A percentile compares a stretch with the other conserved stretches of the same genome.
phyloP scores from a whole-genome alignment of 108 stramenopile species.

The Thalassiosira profunda region DNA sequence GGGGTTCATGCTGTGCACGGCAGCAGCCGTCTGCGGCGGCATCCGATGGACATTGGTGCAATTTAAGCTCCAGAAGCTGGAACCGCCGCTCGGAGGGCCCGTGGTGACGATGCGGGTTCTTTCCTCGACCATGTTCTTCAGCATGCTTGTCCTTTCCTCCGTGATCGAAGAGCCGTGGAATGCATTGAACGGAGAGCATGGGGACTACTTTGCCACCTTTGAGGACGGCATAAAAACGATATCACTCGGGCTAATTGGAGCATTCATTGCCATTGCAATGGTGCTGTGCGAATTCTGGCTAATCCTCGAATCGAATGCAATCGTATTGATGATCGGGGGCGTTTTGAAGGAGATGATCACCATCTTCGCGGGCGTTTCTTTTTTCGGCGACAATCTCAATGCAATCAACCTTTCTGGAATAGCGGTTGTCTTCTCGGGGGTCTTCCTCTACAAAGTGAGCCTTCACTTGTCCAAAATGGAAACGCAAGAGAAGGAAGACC shows the following conservation, averaged over 20 bases:
- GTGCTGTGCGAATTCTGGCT: slow-evolving; percentile 91
- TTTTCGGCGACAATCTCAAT: slow-evolving; percentile 81
- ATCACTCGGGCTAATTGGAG: slow-evolving; percentile 67
- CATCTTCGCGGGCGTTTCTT: slow-evolving; percentile 78
- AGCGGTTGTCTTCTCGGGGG: slow-evolving; percentile 74
- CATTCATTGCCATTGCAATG: slow-evolving; percentile 82
- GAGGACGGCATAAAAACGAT: slow-evolving; percentile 50
- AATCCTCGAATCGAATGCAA: slow-evolving; percentile 82
- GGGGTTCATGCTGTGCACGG: slow-evolving; percentile 76
- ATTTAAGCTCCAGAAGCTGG: slow-evolving; percentile 76
- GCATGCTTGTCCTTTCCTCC: slow-evolving; percentile 70
- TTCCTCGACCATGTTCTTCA: slow-evolving; percentile 80
- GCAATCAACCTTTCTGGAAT: slow-evolving; percentile 63
- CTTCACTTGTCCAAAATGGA: slow-evolving; percentile 71
- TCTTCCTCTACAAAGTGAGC: slow-evolving; percentile 79
- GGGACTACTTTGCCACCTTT: slow-evolving; percentile 34
- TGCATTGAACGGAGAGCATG: slow-evolving; percentile 43
- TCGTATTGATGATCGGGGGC: slow-evolving; percentile 93
- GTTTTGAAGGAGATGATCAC: slow-evolving; percentile 91
- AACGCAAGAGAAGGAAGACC: slow-evolving; percentile 13
- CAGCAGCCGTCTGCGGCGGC: slow-evolving; percentile 72
- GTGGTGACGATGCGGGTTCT: slow-evolving; percentile 87
- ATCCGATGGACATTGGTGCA: slow-evolving; percentile 91
- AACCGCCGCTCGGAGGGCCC: slow-evolving; percentile 84
- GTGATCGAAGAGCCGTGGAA: slow-evolving; percentile 71